Evolutionary conservation across 371 early-diverging fungal species (phyloP), one percentile per base, ranked within the genome.

Genomic region (Mortierella sp.): DNA sequence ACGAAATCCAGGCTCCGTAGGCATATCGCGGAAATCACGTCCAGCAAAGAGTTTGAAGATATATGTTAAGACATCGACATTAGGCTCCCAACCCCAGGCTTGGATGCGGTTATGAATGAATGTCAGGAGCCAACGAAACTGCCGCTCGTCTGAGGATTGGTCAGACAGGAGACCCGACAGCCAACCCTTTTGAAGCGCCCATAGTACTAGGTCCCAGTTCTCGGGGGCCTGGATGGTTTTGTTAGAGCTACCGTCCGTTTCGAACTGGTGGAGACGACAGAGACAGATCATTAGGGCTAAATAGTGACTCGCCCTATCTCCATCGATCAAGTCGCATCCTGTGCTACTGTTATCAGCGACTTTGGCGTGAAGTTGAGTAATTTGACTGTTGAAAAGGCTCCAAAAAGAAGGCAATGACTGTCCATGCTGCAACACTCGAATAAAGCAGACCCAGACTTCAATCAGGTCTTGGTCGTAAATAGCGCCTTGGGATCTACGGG

Each of bases 381-480:
- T 62, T 7, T 64, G 44, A 9, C 58, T 45, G 29, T 77, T 77
- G 21, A 77, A 64, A 23, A n/a, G 51, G 6, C n/a, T 44, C 79
- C 79, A 77, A 37, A 77, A 72, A 15, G 43, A 55, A 0, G 16
- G 28, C 21, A n/a, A 28, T 14, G 4, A 16, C 21, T 26, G n/a
- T 15, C 26, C 43, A 1, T 53, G 55, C 15, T 66, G 58, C 28
- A 77, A 64, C 1, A 65, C 16, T 19, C 69, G 72, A 37, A 72
- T 72, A 7, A 66, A 46, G 53, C 79, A 72, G 14, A 69, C 53
- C 79, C 79, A 77, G n/a, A 77, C 11, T 51, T 77, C 69, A 30
- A 66, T 7, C 1, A 68, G 51, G 5, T 77, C 69, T 19, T 65
- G 61, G 21, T 69, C 70, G 25, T 44, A 19, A 37, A 71, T 67